Evolutionary conservation across 345 rosid species (phyloP), one percentile per base, ranked within the genome.

Genomic region (Balakata baccata): DNA sequence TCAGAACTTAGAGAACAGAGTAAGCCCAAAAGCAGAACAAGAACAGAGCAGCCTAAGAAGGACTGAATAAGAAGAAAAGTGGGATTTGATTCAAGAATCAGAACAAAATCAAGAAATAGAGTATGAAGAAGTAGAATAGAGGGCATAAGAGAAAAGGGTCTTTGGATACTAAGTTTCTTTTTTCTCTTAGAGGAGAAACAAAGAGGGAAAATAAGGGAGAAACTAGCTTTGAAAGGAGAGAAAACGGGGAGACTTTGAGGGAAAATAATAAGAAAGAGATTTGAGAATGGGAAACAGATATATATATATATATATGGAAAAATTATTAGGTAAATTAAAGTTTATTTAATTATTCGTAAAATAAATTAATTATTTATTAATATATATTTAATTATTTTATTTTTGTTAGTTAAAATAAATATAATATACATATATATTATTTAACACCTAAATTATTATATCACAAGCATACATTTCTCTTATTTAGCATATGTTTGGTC

Each of bases 101-200:
- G 81, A 75, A 62, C 51, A 37, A 69, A 77, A 66, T 41, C 69
- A 51, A 66, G 66, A 73, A 72, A 16, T 51, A 13, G 8, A 58
- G 61, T 56, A 70, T 37, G 69, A 25, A 37, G 49, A 80, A 72
- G 20, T 58, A 10, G 12, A 50, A 59, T 56, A 51, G 72, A 39
- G 53, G 53, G 82, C 76, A 79, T 78, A 79, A 74, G 77, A 50
- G 78, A 68, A 86, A 83, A 82, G 86, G 76, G 82, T 80, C 75
- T 68, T 77, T 73, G 80, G 69, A 41, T 61, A 39, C 76, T 58
- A 50, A 64, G 18, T 25, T 47, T 10, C 38, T 25, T 59, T 59
- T 9, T 56, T 39, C 34, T 17, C 43, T 6, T 64, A 66, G 23
- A 76, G 69, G 69, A 9, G 68, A 68, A 53, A 70, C 9, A 57